A percentile compares a stretch with the other conserved stretches of the same genome.
Evolutionary conservation across 2,329 filamentous ascomycete species (phyloP).

Genomic region (Apiospora hydei): DNA sequence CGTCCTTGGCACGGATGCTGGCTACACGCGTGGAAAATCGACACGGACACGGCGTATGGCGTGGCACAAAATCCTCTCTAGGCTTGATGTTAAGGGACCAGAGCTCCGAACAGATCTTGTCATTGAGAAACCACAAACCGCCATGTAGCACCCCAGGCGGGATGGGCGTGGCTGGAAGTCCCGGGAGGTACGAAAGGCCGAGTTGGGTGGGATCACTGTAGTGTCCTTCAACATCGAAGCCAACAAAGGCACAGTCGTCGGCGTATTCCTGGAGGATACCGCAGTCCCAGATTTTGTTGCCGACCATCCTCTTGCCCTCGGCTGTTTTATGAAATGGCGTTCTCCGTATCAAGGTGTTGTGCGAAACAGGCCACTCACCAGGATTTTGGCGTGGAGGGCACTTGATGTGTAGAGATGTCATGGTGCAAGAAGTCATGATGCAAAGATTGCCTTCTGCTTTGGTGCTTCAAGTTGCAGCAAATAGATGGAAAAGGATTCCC

Average conservation of each 20-base stretch:
- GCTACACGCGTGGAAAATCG: too few species aligned
- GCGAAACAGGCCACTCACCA: background rate
- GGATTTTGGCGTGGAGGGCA: background rate
- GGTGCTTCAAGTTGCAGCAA: background rate
- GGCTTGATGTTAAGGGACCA: background rate
- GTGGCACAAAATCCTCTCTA: too few species aligned
- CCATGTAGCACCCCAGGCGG: background rate
- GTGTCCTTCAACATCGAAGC: background rate
- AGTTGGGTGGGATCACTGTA: background rate
- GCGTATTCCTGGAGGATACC: background rate
- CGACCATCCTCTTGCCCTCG: background rate
- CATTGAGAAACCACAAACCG: background rate
- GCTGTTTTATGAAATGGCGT: background rate
- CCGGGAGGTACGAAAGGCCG: background rate
- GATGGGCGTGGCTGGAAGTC: background rate
- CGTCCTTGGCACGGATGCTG: too few species aligned
- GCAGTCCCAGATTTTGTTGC: background rate
- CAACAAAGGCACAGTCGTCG: background rate
- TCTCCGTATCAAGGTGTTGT: background rate
- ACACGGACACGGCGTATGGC: too few species aligned
- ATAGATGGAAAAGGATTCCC: background rate
- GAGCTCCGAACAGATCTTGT: background rate
- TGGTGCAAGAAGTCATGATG: background rate
- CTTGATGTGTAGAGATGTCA: background rate
- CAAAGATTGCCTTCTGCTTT: background rate